Conservation (phyloP, 225 moss, liverwort and hornwort genomes). For the Sphagnum contortum region DNA sequence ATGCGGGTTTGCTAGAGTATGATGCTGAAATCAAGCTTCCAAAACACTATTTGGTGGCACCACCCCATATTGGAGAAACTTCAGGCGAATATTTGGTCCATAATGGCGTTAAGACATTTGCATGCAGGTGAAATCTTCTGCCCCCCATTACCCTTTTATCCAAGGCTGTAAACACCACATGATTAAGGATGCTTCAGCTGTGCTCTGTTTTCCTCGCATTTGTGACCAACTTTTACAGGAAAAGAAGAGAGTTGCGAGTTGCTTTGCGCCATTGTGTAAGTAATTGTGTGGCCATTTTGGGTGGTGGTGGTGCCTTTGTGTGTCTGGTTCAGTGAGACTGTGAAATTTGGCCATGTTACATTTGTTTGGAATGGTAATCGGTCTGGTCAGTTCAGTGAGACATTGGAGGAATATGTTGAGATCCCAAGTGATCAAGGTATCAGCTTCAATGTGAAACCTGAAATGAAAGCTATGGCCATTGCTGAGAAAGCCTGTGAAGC, state of each 20-base stretch:
- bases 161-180: too few species aligned
- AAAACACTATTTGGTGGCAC: slow-evolving; percentile 63
- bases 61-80: slow-evolving; percentile 80
- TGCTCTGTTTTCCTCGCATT: too few species aligned
- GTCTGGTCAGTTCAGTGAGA: slow-evolving; percentile 84
- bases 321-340: slow-evolving; percentile 67
- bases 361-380: slow-evolving; percentile 99
- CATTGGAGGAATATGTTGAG: slow-evolving; percentile 90
- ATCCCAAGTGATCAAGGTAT: slow-evolving; percentile 94
- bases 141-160: too few species aligned
- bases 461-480: slow-evolving; percentile 87
- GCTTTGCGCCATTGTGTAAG: background rate
- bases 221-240: too few species aligned
- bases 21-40: slow-evolving; percentile 96
- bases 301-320: background rate
- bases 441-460: slow-evolving; percentile 83
- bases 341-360: slow-evolving; percentile 98
- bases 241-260: too few species aligned
- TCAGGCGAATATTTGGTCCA: slow-evolving; percentile 91
- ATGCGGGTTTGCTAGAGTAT: slow-evolving; percentile 92
- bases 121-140: slow-evolving; percentile 55
- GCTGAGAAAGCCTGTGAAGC: slow-evolving; percentile 83
- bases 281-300: background rate
- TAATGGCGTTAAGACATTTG: slow-evolving; percentile 84
- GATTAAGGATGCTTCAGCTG: too few species aligned